Conservation (phyloP, 2,329 filamentous ascomycete genomes). For the Geosmithia flava region DNA sequence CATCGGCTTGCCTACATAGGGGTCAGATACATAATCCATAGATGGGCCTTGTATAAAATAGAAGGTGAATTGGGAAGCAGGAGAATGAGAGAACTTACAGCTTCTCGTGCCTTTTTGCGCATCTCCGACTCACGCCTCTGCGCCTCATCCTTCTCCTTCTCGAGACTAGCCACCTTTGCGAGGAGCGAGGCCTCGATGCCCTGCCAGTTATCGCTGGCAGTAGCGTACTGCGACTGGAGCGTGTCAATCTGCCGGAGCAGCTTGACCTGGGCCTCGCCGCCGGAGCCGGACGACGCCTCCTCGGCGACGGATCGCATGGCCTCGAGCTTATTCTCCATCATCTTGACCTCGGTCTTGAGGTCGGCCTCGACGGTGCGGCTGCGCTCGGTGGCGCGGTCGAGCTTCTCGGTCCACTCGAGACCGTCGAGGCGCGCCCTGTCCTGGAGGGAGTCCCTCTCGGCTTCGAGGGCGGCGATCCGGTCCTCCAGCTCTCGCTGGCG, state of each 20-base stretch:
- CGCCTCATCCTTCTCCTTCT: slow-evolving; percentile 85
- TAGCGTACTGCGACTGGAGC: slow-evolving; percentile 85
- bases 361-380: slow-evolving; percentile 60
- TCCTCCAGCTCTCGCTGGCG: slow-evolving; percentile 42
- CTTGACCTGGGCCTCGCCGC: slow-evolving; percentile 78
- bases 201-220: slow-evolving; percentile 96
- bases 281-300: slow-evolving; percentile 73
- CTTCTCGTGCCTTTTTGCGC: slow-evolving; percentile 78
- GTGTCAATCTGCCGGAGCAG: slow-evolving; percentile 89
- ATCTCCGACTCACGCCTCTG: slow-evolving; percentile 74
- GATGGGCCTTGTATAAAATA: too few relatives aligned
- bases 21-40: slow-evolving; percentile 3
- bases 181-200: slow-evolving; percentile 82
- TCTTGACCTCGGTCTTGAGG: slow-evolving; percentile 62
- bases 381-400: slow-evolving; percentile 60
- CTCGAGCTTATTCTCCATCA: slow-evolving; percentile 83
- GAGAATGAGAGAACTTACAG: slow-evolving; percentile 40
- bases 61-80: too few relatives aligned
- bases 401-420: slow-evolving; percentile 60
- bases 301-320: slow-evolving; percentile 74
- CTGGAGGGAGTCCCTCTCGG: slow-evolving; percentile 64
- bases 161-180: slow-evolving; percentile 62
- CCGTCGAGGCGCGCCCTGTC: slow-evolving; percentile 60
- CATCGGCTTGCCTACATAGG: slow-evolving; percentile 43
- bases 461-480: slow-evolving; percentile 49